phyloP scores from a whole-genome alignment of 257 asterid genomes.

The Jacaranda mimosifolia region DNA sequence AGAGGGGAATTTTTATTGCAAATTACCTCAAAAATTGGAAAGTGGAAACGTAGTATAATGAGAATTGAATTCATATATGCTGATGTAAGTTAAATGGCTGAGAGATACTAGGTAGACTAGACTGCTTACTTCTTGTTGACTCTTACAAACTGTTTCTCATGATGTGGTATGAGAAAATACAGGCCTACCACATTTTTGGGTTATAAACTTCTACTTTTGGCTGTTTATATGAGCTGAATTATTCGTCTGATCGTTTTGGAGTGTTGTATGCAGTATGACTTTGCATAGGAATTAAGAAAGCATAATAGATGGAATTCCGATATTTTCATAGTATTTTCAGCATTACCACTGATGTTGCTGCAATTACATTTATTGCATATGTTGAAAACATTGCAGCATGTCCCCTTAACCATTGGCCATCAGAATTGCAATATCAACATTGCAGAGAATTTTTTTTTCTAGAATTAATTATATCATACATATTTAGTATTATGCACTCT shows the following conservation, averaged over 20 bases:
- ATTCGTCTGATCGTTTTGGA: not conserved
- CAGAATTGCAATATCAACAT: constrained; percentile 10
- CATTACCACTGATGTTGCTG: not conserved
- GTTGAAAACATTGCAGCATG: not conserved
- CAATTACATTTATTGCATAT: not conserved
- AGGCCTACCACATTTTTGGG: not conserved
- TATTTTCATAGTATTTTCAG: not conserved
- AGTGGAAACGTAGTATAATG: not conserved
- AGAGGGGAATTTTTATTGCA: not conserved
- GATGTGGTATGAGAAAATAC: not conserved
- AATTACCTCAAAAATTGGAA: not conserved
- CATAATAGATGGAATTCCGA: not conserved
- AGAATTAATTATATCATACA: not conserved
- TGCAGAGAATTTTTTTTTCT: not conserved
- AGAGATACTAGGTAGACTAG: not conserved
- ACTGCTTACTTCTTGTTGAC: not conserved
- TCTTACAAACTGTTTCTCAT: not conserved
- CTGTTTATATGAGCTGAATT: not conserved
- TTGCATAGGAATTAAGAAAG: constrained; percentile 6
- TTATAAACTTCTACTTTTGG: not conserved
- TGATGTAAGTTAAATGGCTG: constrained; percentile 2
- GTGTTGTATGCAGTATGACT: not conserved
- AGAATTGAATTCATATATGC: not conserved
- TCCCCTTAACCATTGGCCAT: constrained; percentile 9
- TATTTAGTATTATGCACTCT: not conserved